phyloP scores from a whole-genome alignment of 805 yeast genomes.

The Candida ipomoeae region DNA sequence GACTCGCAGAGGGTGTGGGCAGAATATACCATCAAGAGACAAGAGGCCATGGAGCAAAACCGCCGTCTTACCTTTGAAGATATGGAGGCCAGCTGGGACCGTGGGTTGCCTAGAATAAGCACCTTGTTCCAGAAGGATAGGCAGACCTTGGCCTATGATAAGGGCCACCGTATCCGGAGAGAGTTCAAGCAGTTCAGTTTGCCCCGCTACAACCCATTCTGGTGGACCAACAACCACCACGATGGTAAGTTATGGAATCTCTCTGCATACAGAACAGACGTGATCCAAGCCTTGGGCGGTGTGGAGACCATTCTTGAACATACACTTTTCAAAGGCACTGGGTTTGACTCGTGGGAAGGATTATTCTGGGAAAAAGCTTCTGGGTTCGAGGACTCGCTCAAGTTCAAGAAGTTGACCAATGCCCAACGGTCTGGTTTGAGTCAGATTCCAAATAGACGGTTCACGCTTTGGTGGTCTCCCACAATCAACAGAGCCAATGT shows the following conservation, averaged over 20 bases:
- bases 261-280: constrained; percentile 89
- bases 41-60: constrained; percentile 80
- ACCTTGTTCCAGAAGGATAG: constrained; percentile 93
- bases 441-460: constrained; percentile 95
- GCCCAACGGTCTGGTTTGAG: constrained; percentile 97
- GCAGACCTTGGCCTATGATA: constrained; percentile 90
- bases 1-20: constrained; percentile 98
- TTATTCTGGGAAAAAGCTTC: constrained; percentile 97
- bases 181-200: constrained; percentile 72
- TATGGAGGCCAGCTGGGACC: constrained; percentile 90
- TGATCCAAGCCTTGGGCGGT: constrained; percentile 95
- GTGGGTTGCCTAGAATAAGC: constrained; percentile 95
- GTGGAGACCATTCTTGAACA: constrained; percentile 94
- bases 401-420: constrained; percentile 89
- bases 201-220: constrained; percentile 77
- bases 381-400: constrained; percentile 95
- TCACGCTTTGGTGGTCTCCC: constrained; percentile 99
- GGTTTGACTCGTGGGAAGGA: constrained; percentile 98
- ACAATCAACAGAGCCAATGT: constrained; percentile 97
- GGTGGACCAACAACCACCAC: constrained; percentile 94
- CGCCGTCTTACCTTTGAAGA: constrained; percentile 89
- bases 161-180: constrained; percentile 83
- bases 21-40: constrained; percentile 86
- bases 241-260: constrained; percentile 96
- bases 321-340: constrained; percentile 92